Conservation (phyloP, 257 asterid species). For the Buddleja alternifolia region DNA sequence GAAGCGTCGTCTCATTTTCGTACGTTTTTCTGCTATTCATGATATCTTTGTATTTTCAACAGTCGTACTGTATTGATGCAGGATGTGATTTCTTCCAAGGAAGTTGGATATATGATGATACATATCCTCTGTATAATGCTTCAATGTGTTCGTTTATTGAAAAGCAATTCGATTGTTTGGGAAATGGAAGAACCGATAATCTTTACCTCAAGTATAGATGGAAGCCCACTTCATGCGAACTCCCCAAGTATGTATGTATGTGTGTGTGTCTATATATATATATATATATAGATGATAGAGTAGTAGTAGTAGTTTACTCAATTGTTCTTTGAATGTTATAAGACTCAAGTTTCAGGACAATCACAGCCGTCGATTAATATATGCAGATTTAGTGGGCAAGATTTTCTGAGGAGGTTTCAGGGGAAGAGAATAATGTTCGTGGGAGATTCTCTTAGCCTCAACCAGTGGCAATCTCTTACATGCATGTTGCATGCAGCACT, state of each 20-base stretch:
- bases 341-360: too few species aligned
- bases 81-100: conserved; percentile 66
- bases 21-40: conserved; percentile 18
- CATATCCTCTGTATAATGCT: conserved; percentile 52
- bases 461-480: conserved; percentile 82
- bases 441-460: conserved; percentile 76
- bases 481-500: conserved; percentile 71
- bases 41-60: conserved; percentile 6
- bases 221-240: conserved; percentile 65
- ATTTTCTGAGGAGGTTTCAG: conserved; percentile 54
- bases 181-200: conserved; percentile 67
- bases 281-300: too few species aligned
- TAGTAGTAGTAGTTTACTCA: too few species aligned
- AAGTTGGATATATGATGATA: conserved; percentile 55
- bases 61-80: conserved; percentile 20
- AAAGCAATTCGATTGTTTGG: conserved; percentile 57
- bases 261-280: too few species aligned
- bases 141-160: conserved; percentile 68
- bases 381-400: conserved; percentile 56
- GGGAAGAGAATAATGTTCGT: conserved; percentile 75
- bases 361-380: background rate
- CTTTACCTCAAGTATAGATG: conserved; percentile 66
- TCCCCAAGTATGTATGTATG: conserved; percentile 49
- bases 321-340: too few species aligned
- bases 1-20: conserved; percentile 17